Base-by-base conservation (phyloP, 1,284 basidiomycete species). In the Heterobasidion parviporum region DNA sequence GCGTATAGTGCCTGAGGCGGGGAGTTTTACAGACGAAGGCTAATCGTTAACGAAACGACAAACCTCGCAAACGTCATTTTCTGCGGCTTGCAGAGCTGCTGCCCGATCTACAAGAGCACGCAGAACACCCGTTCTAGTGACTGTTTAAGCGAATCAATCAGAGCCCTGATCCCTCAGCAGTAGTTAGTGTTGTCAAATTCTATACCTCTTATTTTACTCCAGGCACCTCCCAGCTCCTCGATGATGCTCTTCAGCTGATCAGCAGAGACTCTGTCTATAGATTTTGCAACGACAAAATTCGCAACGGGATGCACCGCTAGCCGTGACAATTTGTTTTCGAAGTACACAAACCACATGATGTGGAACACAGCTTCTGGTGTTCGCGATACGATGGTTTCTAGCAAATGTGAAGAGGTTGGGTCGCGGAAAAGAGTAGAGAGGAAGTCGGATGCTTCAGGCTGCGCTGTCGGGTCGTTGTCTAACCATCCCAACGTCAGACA, bases 271-370 rank as follows among this genome's bases (percentile, higher is more conserved):
- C 89, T 75, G 52, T 81, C 79, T 14, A 95, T 61, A 0, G 85
- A 89, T 65, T 84, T 88, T 0, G 92, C 88, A 6, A 94, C 77
- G 15, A 96, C 92, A 64, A 93, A 98, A 67, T 97, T 97, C 20
- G 90, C 92, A 3, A 94, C 89, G 1, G 94, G 92, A 69, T 98
- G 94, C 10, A 78, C 72, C 5, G 88, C 83, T 32, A 96, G 74
- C 59, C 86, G 82, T 6, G 78, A 70, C 45, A 95, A 72, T 61
- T 87, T 90, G 20, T 82, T 79, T 50, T 72, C 68, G 65, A 98
- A 88, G 70, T 96, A 95, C 0, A 79, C 78, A 5, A 70, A 65
- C 93, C 94, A 97, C 6, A 97, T 65, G 0, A 76, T 65, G 35
- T 73, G 66, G 66, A 94, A 94, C 3, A 85, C 76, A n/a, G 68